Base-by-base conservation (phyloP, 2,329 filamentous ascomycete species). In the Talaromyces sp. region DNA sequence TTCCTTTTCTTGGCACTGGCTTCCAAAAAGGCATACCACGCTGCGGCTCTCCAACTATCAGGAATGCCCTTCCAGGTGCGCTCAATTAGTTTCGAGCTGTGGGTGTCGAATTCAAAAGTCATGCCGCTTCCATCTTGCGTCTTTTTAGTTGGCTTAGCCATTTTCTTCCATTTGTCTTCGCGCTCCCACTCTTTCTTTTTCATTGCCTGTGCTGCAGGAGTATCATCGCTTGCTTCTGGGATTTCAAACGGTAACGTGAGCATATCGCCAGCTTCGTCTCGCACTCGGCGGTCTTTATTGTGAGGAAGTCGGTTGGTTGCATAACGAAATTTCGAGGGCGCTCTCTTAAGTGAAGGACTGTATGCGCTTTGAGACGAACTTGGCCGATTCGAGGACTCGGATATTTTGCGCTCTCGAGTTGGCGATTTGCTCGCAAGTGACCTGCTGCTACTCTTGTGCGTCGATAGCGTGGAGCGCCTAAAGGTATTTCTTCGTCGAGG, bases 61-160 rank as follows among this genome's bases (percentile, higher is more conserved):
- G 95, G 95, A 65, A 99, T 96, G 32, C 95, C 95, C 73, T 99
- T 99, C 95, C 95, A 99, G 1, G 92, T 96, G 60, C 95, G 86
- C 66, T 93, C 89, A 62, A 96, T 88, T 51, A 99, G 81, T 74
- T 97, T 93, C n/a, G 90, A 83, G 72, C 89, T 90, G 65, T 84
- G 86, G 42, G 85, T 84, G 75, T 97, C 92, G 72, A 98, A 98
- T 59, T 92, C 89, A 65, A 88, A 88, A 13, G 78, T 79, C 83
- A 86, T 88, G 17, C 86, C 85, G 17, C 84, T 84, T 25, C 85
- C 84, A 58, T 80, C 75, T 33, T 76, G 73, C 62, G 71, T 75
- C 62, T 75, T 75, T 57, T 75, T 73, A 8, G 76, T 79, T 8
- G 76, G 72, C 59, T 79, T 80, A 17, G 85, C 87, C 87, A 89